Conservation (phyloP, 108 stramenopile genomes). For the Mediolabrus comicus region DNA sequence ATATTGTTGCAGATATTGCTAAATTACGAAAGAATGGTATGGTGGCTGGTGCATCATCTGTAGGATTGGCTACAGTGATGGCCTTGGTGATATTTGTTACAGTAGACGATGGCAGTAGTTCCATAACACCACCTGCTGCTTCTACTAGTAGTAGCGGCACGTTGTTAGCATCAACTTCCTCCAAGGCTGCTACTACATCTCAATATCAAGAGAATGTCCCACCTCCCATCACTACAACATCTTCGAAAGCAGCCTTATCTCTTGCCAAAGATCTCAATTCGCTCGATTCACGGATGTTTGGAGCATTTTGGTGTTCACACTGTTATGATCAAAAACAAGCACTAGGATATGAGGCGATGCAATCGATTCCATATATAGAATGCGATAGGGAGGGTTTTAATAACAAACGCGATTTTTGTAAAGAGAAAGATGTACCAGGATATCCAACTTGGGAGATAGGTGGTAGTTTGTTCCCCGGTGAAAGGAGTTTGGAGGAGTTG, state of each 20-base stretch:
- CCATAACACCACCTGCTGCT: slow-evolving; percentile 1
- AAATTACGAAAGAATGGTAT: slow-evolving; percentile 33
- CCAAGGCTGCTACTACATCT: slow-evolving; percentile 13
- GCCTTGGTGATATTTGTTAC: slow-evolving; percentile 30
- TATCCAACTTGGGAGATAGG: slow-evolving; percentile 97
- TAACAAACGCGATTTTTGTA: slow-evolving; percentile 69
- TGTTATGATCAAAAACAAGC: slow-evolving; percentile 92
- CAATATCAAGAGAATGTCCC: slow-evolving; percentile 51
- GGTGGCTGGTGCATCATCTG: slow-evolving; percentile 25
- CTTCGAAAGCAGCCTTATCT: slow-evolving; percentile 58
- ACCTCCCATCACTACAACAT: slow-evolving; percentile 74
- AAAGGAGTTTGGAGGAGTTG: slow-evolving; percentile 88
- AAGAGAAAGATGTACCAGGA: slow-evolving; percentile 80
- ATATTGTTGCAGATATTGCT: neutral
- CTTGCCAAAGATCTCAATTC: slow-evolving; percentile 62
- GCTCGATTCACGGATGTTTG: slow-evolving; percentile 84
- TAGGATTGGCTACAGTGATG: slow-evolving; percentile 40
- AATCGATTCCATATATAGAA: slow-evolving; percentile 83
- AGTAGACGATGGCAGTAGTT: slow-evolving; percentile 19
- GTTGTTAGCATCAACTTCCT: slow-evolving; percentile 27
- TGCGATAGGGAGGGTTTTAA: slow-evolving; percentile 80
- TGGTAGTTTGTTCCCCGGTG: slow-evolving; percentile 91
- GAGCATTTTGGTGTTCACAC: slow-evolving; percentile 96
- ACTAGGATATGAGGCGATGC: slow-evolving; percentile 79
- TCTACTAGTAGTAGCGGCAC: slow-evolving; percentile 21